Evolutionary conservation across 441 rosid genomes (phyloP), one percentile per base, ranked within the genome.

Genomic region (Croton setiger): DNA sequence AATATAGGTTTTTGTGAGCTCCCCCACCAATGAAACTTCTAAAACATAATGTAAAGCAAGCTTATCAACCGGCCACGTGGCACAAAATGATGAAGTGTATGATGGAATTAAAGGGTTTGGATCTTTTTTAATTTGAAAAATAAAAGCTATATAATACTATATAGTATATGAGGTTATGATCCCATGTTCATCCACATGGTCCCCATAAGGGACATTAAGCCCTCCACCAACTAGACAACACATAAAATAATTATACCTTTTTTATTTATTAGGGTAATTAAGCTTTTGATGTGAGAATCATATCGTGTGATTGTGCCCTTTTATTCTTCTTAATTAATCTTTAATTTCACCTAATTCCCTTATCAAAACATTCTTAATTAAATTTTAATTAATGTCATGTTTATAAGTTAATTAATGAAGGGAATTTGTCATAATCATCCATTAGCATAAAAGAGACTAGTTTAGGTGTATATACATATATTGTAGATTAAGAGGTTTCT

Each of bases 171-270:
- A 64, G 51, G 70, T 67, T 69, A 76, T 73, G 71, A 72, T 75
- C 63, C 66, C 79, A 79, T 68, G 78, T 70, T 81, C 79, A 76
- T 72, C 76, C 87, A 76, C 81, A 74, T 84, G 82, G 84, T 76
- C 85, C 85, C 84, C 82, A 54, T 61, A 64, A 59, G 75, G 72
- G 76, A 63, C 79, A 72, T 67, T 45, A 58, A 78, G 82, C 76
- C 57, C 64, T 72, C 81, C 63, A 78, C 81, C 83, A 72, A 71
- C 86, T 70, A 57, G 75, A 81, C 85, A 78, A 48, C 76, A 61
- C 73, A 65, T 66, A 63, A 71, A 78, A 78, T 81, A 72, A 70
- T 77, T 76, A 71, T 61, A 74, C 68, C 54, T 54, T 56, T 63
- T 64, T 27, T 66, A 51, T 64, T 65, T 51, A 56, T 52, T 76